Conservation (phyloP, 2,329 filamentous ascomycete genomes). For the Epichloe festucae region DNA sequence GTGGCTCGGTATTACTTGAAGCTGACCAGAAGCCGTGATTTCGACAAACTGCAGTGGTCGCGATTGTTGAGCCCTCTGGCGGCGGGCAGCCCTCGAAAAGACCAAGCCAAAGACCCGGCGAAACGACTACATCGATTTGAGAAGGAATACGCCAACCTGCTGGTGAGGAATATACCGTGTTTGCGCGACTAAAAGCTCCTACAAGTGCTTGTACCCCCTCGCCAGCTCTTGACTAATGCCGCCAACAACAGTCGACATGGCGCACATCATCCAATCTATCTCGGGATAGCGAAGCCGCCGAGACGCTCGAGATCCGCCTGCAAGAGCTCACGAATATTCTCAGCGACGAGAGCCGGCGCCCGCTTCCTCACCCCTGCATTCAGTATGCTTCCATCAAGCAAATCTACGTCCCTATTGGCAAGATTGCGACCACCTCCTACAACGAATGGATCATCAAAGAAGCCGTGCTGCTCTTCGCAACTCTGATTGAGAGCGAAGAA, state of each 20-base stretch:
- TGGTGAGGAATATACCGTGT: slow-evolving; percentile 29
- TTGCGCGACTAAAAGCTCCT: background rate
- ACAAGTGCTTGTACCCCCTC: background rate
- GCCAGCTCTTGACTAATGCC: background rate
- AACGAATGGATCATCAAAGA: slow-evolving; percentile 79
- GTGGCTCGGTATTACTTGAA: background rate
- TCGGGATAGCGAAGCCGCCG: slow-evolving; percentile 47
- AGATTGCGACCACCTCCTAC: slow-evolving; percentile 74
- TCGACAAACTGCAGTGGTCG: slow-evolving; percentile 40
- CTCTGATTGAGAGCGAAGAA: slow-evolving; percentile 89
- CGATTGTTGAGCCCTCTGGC: slow-evolving; percentile 52
- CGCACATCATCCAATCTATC: slow-evolving; percentile 47
- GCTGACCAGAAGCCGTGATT: background rate
- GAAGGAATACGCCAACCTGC: slow-evolving; percentile 49
- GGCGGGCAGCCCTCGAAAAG: slow-evolving; percentile 39
- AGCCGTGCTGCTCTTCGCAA: slow-evolving; percentile 76
- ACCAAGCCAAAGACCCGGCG: slow-evolving; percentile 48
- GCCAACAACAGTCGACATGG: slow-evolving; percentile 36
- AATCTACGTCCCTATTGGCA: slow-evolving; percentile 78
- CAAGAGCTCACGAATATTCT: slow-evolving; percentile 60
- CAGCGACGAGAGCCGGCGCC: slow-evolving; percentile 77
- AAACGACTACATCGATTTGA: slow-evolving; percentile 54
- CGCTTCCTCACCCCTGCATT: slow-evolving; percentile 83
- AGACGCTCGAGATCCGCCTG: slow-evolving; percentile 47
- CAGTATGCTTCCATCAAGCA: slow-evolving; percentile 75